Percentiles rank a stretch among this genome's conserved stretches.
These are phyloP conservation scores for Penicillium macrosclerotiorum DNA, from an alignment of 495 filamentous ascomycete genomes.

Conservation along the genomic window DNA sequence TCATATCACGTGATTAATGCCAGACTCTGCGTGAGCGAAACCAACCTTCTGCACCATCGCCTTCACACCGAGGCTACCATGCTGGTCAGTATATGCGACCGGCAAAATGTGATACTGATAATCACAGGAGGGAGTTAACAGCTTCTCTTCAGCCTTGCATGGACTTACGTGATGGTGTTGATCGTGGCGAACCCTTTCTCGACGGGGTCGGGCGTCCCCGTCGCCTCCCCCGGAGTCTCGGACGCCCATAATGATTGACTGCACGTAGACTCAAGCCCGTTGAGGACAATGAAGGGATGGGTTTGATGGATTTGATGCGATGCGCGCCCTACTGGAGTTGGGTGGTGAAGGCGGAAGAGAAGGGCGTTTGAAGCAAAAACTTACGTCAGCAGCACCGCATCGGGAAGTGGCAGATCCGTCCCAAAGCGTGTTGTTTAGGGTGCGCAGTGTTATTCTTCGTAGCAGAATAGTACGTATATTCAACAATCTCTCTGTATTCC, in stretches of 20 bases:
- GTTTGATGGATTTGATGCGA: conserved; percentile 20
- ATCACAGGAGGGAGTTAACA: neutral
- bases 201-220: conserved; percentile 59
- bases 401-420: neutral
- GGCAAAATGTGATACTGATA: conserved; percentile 30
- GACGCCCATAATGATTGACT: conserved; percentile 40
- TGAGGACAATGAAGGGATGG: conserved; percentile 18
- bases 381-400: conserved; percentile 17
- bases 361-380: neutral
- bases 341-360: conserved; percentile 21
- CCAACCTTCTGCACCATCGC: conserved; percentile 67
- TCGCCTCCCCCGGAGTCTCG: conserved; percentile 49
- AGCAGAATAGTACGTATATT: too few species aligned
- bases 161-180: conserved; percentile 67
- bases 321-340: conserved; percentile 24
- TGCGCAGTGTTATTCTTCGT: too few species aligned
- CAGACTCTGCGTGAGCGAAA: conserved; percentile 18
- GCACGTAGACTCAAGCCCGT: neutral
- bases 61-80: conserved; percentile 67
- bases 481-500: neutral
- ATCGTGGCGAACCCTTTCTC: conserved; percentile 78
- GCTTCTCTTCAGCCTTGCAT: neutral
- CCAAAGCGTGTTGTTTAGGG: too few species aligned
- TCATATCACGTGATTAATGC: conserved; percentile 39
- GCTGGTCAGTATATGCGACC: conserved; percentile 46